These are phyloP conservation scores for Dryadomyces quercivorus DNA, from an alignment of 2,329 filamentous ascomycete species.

Conservation along the genomic window DNA sequence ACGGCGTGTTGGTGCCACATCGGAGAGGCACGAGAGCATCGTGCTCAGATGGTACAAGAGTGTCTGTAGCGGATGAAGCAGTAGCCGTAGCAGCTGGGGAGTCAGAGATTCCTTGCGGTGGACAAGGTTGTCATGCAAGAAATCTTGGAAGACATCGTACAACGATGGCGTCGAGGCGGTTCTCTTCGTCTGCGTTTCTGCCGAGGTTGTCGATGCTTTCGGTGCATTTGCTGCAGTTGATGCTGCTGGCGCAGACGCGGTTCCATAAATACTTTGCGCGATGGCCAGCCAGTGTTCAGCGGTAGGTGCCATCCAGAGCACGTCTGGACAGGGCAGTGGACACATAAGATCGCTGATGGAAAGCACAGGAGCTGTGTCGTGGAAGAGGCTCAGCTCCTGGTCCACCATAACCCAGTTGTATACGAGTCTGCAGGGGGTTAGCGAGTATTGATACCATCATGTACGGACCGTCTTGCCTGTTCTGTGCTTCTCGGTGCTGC, in stretches of 20 bases:
- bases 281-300: slow-evolving; percentile 46
- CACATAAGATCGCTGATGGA: slow-evolving; percentile 53
- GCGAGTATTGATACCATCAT: slow-evolving; percentile 7
- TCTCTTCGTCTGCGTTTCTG: background rate
- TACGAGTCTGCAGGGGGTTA: slow-evolving; percentile 37
- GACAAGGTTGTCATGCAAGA: slow-evolving; percentile 51
- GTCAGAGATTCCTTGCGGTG: slow-evolving; percentile 29
- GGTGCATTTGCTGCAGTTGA: too few relatives aligned
- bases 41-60: slow-evolving; percentile 53
- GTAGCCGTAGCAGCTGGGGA: slow-evolving; percentile 49
- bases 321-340: slow-evolving; percentile 49
- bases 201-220: background rate
- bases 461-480: slow-evolving; percentile 32
- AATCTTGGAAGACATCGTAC: slow-evolving; percentile 53
- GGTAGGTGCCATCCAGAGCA: slow-evolving; percentile 49
- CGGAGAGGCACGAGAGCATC: slow-evolving; percentile 52
- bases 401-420: slow-evolving; percentile 68
- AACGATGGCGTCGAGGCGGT: slow-evolving; percentile 39
- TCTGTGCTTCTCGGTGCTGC: slow-evolving; percentile 52
- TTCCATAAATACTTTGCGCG: slow-evolving; percentile 45
- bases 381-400: slow-evolving; percentile 56
- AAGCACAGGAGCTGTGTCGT: slow-evolving; percentile 50
- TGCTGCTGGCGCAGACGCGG: background rate
- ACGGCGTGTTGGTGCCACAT: slow-evolving; percentile 31
- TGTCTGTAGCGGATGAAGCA: slow-evolving; percentile 56